Conservation (phyloP, 176 grass and related monocot species). For the Puccinellia tenuiflora region DNA sequence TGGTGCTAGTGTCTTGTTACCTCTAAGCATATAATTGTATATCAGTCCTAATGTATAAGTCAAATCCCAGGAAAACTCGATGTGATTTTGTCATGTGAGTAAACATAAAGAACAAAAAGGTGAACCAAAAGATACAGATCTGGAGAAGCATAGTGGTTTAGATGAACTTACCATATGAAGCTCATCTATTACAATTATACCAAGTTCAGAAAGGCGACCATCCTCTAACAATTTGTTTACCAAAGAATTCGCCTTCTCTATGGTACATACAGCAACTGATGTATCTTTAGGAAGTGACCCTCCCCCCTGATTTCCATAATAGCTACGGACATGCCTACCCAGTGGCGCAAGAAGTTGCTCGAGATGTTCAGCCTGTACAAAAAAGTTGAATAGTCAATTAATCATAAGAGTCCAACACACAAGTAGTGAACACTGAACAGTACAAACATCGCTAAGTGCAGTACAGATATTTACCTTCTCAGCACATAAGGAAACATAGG, state of each 20-base stretch:
- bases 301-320: slow-evolving; percentile 86
- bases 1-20: background rate
- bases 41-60: background rate
- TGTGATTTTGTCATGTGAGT: background rate
- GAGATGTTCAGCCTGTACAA: slow-evolving; percentile 77
- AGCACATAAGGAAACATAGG: slow-evolving; percentile 89
- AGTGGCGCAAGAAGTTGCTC: slow-evolving; percentile 93
- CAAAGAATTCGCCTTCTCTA: slow-evolving; percentile 98
- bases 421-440: slow-evolving; percentile 1
- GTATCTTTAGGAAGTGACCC: slow-evolving; percentile 87
- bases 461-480: slow-evolving; percentile 68
- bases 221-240: slow-evolving; percentile 89
- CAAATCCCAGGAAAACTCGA: background rate
- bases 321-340: slow-evolving; percentile 90
- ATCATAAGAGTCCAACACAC: slow-evolving; percentile 8
- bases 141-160: slow-evolving; percentile 1
- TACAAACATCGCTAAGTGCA: background rate
- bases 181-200: slow-evolving; percentile 98
- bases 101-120: slow-evolving; percentile 2
- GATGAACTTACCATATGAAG: slow-evolving; percentile 86
- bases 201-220: slow-evolving; percentile 90
- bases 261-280: slow-evolving; percentile 95
- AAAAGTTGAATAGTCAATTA: slow-evolving; percentile 30
- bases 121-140: slow-evolving; percentile 11
- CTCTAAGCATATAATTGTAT: background rate